Conservation (phyloP, 2,329 filamentous ascomycete genomes). For the Stagonosporopsis chrysanthemi region DNA sequence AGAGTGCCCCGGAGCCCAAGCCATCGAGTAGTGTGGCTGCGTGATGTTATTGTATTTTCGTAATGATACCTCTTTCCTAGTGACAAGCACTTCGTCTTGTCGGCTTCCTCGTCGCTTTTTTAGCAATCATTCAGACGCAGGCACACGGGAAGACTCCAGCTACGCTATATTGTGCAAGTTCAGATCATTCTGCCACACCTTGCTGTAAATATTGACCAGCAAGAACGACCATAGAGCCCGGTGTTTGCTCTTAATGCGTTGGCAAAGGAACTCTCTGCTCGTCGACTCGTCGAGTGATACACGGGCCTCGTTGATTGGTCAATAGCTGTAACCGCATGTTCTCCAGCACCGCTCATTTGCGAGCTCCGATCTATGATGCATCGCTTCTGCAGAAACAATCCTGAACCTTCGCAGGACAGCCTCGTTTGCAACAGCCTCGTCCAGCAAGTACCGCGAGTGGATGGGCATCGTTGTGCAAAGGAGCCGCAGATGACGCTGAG, state of each 20-base stretch:
- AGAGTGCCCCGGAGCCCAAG: conserved; percentile 3
- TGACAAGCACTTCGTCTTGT: background rate
- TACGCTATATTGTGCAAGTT: no score
- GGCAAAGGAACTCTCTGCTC: background rate
- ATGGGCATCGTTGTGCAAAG: background rate
- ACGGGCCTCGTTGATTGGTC: background rate
- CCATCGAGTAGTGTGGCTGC: background rate
- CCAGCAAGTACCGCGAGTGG: background rate
- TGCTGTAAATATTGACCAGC: no score
- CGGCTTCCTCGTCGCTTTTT: background rate
- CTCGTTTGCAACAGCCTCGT: no score
- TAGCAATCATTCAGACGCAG: background rate
- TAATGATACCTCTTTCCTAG: conserved; percentile 6
- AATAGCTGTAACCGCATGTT: background rate
- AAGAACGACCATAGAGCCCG: background rate
- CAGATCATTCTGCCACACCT: no score
- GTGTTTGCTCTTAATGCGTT: background rate
- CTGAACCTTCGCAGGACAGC: no score
- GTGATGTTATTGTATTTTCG: background rate
- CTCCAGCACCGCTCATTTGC: background rate
- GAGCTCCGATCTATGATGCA: no score
- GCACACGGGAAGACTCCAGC: no score
- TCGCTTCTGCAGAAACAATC: no score
- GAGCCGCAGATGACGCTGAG: background rate
- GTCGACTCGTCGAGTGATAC: no score